Base-by-base conservation (phyloP, 2,329 filamentous ascomycete species). In the Talaromyces sp. region DNA sequence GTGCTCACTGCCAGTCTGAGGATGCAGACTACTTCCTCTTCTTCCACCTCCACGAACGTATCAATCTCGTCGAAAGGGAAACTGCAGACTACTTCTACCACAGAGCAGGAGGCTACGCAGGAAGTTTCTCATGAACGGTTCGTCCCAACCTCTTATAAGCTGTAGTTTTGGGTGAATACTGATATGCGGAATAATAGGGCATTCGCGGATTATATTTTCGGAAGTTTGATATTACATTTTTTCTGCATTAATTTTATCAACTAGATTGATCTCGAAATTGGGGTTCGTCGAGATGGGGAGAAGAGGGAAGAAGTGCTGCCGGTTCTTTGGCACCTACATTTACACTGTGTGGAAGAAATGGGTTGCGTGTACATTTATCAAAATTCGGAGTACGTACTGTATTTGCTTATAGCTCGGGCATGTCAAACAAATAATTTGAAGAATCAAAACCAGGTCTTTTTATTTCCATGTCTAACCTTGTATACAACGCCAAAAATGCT, bases 201-300 rank as follows among this genome's bases (percentile, higher is more conserved):
- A 45, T 99, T 99, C 78, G 93, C 95, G 75, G 95, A 99, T 81
- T 99, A 90, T 76, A 85, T 99, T 67, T 92, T 97, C 72, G 95
- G 94, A 77, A 97, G 93, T 78, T 78, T 99, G 77, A 92, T 98
- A 76, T 82, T 98, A 78, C 95, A 99, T 83, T 97, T 98, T 82
- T 99, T 99, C 85, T 97, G 93, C 81, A 88, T 98, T 77, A 99
- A 99, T 85, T 99, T 99, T 80, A 98, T 99, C 83, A 99, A 99
- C 85, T 99, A 84, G 83, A 71, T 62, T 56, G 54, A 14, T 16
- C 8, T 19, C 11, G 1, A 14, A 19, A 37, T 56, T 11, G 5
- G 33, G 33, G 11, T 37, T 56, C 1, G 11, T 24, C 19, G 52
- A 6, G 33, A 22, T n/a, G 33, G 6, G 11, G 39, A 22, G 22